Base-by-base conservation (phyloP, 257 asterid species). In the Avicennia marina region DNA sequence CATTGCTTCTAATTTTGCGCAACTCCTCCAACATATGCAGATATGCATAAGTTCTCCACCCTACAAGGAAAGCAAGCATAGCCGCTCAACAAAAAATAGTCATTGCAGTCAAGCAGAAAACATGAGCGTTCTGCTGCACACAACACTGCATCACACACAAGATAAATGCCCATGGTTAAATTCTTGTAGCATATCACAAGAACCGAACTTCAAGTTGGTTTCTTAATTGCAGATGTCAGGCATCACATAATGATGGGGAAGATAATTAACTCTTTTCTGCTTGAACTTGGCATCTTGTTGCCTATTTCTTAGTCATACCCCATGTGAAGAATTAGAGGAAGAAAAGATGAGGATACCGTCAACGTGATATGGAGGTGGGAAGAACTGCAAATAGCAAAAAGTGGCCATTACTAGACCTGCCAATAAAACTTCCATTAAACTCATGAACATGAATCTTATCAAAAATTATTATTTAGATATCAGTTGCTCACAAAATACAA, bases 331-430 rank as follows among this genome's bases (percentile, higher is more conserved):
- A 58, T 4, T 9, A 8, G 31, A 49, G 18, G 5, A 27, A 50
- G 49, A 20, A 21, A 43, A 40, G 49, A 12, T 3, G 43, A 20
- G 48, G 24, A 58, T 67, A 88, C 96, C 96, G 15, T 78, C 68
- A 7, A 63, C 70, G 20, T 82, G 90, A 70, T 85, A 77, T 7
- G 96, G 96, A 11, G 96, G 88, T 31, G 93, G 96, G 71, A 85
- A 85, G 73, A 88, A 88, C 80, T 88, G 93, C 90, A 85, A 68
- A 70, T 85, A 88, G 86, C 95, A 88, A 53, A 85, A 58, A 13
- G 72, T 68, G 64, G 90, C 87, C 20, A 82, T 83, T 27, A 73
- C 72, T 9, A 75, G 69, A 69, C 93, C 96, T 88, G 81, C 70
- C 43, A 41, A 39, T 49, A 51, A 58, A 34, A 46, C 7, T 32